Evolutionary conservation across 1,284 basidiomycete genomes (phyloP).

Genomic region (Cystobasidium pallidum): DNA sequence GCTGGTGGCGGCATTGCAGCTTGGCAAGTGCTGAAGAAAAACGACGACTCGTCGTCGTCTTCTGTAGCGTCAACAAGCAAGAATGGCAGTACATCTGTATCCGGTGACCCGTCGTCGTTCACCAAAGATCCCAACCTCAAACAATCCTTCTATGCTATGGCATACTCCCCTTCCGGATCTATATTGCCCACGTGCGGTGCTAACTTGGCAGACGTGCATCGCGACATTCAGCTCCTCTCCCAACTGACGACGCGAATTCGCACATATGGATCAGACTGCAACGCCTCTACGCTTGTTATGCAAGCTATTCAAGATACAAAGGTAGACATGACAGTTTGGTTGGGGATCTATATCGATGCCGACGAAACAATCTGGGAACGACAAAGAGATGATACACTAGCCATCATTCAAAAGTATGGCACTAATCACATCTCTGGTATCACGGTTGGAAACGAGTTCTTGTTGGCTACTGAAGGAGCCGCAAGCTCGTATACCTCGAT

Average conservation of each 20-base stretch:
- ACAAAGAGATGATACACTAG: conserved; percentile 70
- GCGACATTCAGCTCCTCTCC: conserved; percentile 56
- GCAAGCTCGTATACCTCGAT: conserved; percentile 60
- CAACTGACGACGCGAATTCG: conserved; percentile 47
- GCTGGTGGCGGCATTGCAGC: conserved; percentile 44
- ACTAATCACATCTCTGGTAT: conserved; percentile 75
- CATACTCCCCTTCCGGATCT: conserved; percentile 62
- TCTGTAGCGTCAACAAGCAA: not conserved
- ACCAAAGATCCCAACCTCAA: conserved; percentile 66
- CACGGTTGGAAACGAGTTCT: conserved; percentile 61
- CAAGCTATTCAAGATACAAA: conserved; percentile 85
- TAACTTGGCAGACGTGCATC: conserved; percentile 55
- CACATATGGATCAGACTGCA: conserved; percentile 60
- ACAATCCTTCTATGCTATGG: conserved; percentile 71
- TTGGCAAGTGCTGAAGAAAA: conserved; percentile 23
- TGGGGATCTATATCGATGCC: conserved; percentile 70
- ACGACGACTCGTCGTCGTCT: not conserved
- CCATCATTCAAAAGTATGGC: conserved; percentile 77
- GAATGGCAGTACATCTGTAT: conserved; percentile 56
- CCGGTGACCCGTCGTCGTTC: conserved; percentile 69
- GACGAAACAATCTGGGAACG: conserved; percentile 66
- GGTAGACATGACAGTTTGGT: conserved; percentile 79
- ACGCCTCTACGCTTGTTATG: conserved; percentile 63
- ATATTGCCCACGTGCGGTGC: conserved; percentile 55
- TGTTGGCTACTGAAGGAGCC: conserved; percentile 16